These are phyloP conservation scores for Penicillium paxilli DNA, from an alignment of 495 filamentous ascomycete genomes.

Conservation along the genomic window DNA sequence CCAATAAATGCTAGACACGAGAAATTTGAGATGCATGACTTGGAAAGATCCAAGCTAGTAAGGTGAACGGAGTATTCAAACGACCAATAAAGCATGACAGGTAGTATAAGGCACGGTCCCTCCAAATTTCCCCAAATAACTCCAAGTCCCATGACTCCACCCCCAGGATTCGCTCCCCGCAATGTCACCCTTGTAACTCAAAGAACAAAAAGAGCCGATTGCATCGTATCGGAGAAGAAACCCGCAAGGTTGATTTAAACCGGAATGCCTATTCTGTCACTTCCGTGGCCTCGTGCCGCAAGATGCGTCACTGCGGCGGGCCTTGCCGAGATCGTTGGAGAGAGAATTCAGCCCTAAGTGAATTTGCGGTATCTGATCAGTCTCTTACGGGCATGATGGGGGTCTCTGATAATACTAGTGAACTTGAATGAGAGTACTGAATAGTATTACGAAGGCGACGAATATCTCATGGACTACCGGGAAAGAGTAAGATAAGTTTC, in stretches of 20 bases:
- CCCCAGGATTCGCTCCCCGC: not conserved
- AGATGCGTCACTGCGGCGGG: not conserved
- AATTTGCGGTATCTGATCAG: no score
- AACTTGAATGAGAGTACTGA: no score
- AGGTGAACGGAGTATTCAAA: no score
- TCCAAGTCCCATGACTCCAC: not conserved
- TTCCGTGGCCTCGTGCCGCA: not conserved
- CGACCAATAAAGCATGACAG: not conserved
- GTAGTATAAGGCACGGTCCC: not conserved
- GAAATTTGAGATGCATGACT: no score
- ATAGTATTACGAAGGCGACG: no score
- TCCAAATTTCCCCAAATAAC: not conserved
- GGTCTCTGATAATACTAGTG: no score
- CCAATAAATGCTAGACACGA: no score
- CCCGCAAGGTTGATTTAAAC: not conserved
- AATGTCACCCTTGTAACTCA: not conserved
- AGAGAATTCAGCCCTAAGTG: no score
- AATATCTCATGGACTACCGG: no score
- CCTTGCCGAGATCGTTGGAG: not conserved
- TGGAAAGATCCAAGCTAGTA: no score
- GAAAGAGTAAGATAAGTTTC: no score
- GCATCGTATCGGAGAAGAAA: not conserved
- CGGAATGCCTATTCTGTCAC: constrained; percentile 2
- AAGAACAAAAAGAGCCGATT: not conserved
- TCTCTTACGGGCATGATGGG: no score